Evolutionary conservation across 2,329 filamentous ascomycete genomes (phyloP), one percentile per base, ranked within the genome.

Genomic region (Bipolaris sorokiniana): DNA sequence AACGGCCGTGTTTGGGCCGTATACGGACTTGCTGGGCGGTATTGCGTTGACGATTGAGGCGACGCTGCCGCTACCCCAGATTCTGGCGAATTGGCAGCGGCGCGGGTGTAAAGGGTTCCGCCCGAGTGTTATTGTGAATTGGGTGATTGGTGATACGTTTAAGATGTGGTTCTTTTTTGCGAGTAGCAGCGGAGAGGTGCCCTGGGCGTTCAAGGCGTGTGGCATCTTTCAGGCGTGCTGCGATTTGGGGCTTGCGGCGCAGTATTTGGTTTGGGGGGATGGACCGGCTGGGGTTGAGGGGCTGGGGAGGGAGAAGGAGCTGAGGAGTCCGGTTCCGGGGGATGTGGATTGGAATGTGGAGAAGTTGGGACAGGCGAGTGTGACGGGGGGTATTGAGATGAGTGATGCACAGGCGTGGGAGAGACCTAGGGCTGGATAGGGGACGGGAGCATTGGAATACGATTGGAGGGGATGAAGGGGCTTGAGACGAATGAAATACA

Each of bases 111-210:
- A 87, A 74, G 91, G 91, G 5, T 92, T 96, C 77, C 84, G 91
- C 15, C 71, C 92, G 10, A 91, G 88, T 6, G 88, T 96, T 4
- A 79, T 95, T 56, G 84, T 82, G 26, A 92, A 88, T 74, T 96
- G 91, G 91, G 80, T 96, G 51, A 78, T 89, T 2, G 91, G 91
- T 59, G 91, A 96, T 76, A 82, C 85, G 7, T 92, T 95, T 88
- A 96, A 96, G 82, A 90, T 94, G 83, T 78, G 76, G 54, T 83
- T 81, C 63, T 90, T 92, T 69, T 95, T 94, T 79, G 89, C 93
- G 59, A 90, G 88, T 1, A 85, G 88, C 1, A 85, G 83, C 1
- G 85, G 85, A 3, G 77, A 70, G 37, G 91, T 95, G 31, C 90
- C 91, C 0, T 84, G 84, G 83, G 86, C 89, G 1, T 96, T 95